These are phyloP conservation scores for Pascua guehoae DNA, from an alignment of 1,284 basidiomycete species.

Conservation along the genomic window DNA sequence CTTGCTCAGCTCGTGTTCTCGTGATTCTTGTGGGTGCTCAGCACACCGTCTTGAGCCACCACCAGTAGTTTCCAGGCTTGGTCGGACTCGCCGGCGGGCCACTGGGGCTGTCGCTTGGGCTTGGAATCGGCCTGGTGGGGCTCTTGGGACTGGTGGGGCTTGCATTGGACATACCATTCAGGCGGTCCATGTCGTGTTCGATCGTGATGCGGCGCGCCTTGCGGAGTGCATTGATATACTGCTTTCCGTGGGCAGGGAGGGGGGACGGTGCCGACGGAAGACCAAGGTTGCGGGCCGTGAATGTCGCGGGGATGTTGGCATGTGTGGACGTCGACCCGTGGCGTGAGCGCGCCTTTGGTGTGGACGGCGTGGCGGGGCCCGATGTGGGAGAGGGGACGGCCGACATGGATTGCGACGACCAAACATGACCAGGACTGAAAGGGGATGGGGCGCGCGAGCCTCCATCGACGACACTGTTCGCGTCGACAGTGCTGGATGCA, in stretches of 20 bases:
- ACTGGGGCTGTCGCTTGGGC: too few relatives aligned
- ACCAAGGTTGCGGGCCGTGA: conserved; percentile 38
- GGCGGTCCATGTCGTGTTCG: conserved; percentile 44
- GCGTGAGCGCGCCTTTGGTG: neutral
- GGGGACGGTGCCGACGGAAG: conserved; percentile 30
- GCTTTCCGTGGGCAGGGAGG: conserved; percentile 40
- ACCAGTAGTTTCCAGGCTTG: conserved; percentile 48
- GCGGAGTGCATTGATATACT: conserved; percentile 26
- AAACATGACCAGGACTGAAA: conserved; percentile 1
- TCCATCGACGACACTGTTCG: neutral
- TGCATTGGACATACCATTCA: conserved; percentile 17
- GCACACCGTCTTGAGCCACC: conserved; percentile 25
- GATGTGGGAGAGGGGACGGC: neutral
- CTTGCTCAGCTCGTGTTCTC: neutral
- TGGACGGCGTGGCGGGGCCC: neutral
- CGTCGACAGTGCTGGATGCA: neutral
- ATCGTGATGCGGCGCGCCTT: conserved; percentile 43
- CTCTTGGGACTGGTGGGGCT: neutral
- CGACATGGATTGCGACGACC: conserved; percentile 3
- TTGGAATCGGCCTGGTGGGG: too few relatives aligned
- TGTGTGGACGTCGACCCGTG: too few relatives aligned
- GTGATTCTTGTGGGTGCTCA: neutral
- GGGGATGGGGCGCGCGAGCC: neutral
- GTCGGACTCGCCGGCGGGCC: conserved; percentile 25
- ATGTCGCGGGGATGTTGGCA: conserved; percentile 24